phyloP scores from a whole-genome alignment of 2,329 filamentous ascomycete genomes.

The Macroventuria anomochaeta region DNA sequence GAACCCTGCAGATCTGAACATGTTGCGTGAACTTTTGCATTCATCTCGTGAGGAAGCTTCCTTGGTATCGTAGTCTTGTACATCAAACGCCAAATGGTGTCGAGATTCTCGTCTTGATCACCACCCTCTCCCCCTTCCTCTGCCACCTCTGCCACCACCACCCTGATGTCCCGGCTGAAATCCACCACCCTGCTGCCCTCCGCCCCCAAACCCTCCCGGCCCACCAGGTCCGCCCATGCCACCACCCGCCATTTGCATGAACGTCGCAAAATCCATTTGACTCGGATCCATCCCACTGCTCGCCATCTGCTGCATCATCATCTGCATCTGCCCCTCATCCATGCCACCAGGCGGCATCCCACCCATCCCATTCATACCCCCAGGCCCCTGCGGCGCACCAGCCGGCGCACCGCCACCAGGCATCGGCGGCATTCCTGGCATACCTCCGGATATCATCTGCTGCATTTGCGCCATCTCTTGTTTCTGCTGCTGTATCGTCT shows the following conservation, averaged over 20 bases:
- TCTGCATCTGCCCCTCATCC: slow-evolving; percentile 64
- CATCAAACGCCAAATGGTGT: slow-evolving; percentile 27
- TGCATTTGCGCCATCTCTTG: slow-evolving; percentile 68
- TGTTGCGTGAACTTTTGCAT: not conserved
- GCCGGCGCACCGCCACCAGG: slow-evolving; percentile 27
- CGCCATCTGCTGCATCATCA: slow-evolving; percentile 64
- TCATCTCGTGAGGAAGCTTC: slow-evolving; percentile 15
- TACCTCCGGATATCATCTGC: slow-evolving; percentile 57
- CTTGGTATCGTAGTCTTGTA: slow-evolving; percentile 26
- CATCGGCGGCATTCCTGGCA: slow-evolving; percentile 36
- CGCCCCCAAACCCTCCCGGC: slow-evolving; percentile 22
- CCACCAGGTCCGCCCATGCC: slow-evolving; percentile 36
- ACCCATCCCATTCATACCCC: slow-evolving; percentile 27
- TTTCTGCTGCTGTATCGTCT: slow-evolving; percentile 82
- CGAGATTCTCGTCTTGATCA: slow-evolving; percentile 3
- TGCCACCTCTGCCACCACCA: slow-evolving; percentile 35
- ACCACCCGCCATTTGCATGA: slow-evolving; percentile 46
- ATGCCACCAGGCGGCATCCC: slow-evolving; percentile 47
- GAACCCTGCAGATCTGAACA: not conserved
- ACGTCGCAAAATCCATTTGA: slow-evolving; percentile 44
- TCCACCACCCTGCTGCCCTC: slow-evolving; percentile 34
- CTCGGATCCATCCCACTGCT: slow-evolving; percentile 52
- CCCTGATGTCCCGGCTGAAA: slow-evolving; percentile 41
- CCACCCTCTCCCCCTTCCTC: slow-evolving; percentile 34
- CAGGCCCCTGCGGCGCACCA: slow-evolving; percentile 41